Conservation (phyloP, 768 basidiomycete genomes). For the Daedaleopsis sinensis region DNA sequence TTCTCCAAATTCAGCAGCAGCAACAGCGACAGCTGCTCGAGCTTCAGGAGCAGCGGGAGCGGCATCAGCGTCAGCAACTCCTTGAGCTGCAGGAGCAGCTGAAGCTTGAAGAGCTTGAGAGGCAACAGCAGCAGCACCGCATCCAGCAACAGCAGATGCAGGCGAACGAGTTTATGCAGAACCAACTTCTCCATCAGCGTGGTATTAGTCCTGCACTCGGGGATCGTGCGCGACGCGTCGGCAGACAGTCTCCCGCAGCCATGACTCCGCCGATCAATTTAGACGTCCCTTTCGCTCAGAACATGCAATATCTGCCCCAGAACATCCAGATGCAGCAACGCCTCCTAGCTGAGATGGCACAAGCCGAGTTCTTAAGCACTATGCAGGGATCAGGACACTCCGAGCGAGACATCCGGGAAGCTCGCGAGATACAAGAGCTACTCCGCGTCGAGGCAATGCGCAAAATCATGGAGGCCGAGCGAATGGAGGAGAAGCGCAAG, state of each 20-base stretch:
- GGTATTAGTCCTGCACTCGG: constrained; percentile 45
- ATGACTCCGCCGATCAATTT: constrained; percentile 23
- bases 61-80: constrained; percentile 43
- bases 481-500: constrained; percentile 82
- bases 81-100: constrained; percentile 58
- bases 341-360: constrained; percentile 75
- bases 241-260: constrained; percentile 41
- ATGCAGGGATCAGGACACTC: constrained; percentile 41
- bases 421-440: constrained; percentile 67
- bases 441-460: constrained; percentile 79
- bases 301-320: constrained; percentile 57
- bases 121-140: constrained; percentile 28
- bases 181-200: constrained; percentile 42
- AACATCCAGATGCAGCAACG: constrained; percentile 76
- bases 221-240: constrained; percentile 51
- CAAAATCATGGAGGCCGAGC: constrained; percentile 90
- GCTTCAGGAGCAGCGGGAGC: constrained; percentile 35
- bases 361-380: constrained; percentile 67
- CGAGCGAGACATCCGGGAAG: constrained; percentile 28
- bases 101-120: constrained; percentile 64
- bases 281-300: constrained; percentile 51
- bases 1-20: constrained; percentile 62
- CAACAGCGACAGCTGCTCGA: constrained; percentile 40
- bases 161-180: constrained; percentile 24
- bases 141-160: constrained; percentile 34